phyloP scores from a whole-genome alignment of 495 filamentous ascomycete genomes.

The Chaetomium fimeti region DNA sequence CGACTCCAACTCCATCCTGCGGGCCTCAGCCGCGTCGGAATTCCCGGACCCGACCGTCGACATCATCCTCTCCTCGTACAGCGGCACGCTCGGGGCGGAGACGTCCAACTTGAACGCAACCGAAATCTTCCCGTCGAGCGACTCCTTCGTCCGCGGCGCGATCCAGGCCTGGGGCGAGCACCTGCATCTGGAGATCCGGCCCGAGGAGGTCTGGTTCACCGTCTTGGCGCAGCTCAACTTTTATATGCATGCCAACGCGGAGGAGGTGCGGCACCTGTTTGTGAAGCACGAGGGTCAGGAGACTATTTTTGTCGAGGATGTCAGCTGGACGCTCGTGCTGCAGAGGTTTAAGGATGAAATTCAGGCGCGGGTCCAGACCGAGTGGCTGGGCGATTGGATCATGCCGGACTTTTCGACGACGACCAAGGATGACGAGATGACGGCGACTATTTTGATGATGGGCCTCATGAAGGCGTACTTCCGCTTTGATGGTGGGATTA shows the following conservation, averaged over 20 bases:
- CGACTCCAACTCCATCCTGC: slow-evolving; percentile 13
- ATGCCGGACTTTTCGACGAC: slow-evolving; percentile 43
- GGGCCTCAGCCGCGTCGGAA: neutral
- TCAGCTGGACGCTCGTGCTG: slow-evolving; percentile 23
- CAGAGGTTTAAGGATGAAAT: slow-evolving; percentile 31
- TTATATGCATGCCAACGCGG: slow-evolving; percentile 52
- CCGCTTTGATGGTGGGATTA: slow-evolving; percentile 25
- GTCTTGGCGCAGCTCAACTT: slow-evolving; percentile 56
- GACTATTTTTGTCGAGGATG: slow-evolving; percentile 36
- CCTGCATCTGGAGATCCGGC: slow-evolving; percentile 52
- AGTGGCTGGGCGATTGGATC: slow-evolving; percentile 37
- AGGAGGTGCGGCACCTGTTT: slow-evolving; percentile 44
- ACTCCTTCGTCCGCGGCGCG: slow-evolving; percentile 52
- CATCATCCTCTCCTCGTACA: slow-evolving; percentile 17
- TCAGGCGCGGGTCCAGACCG: slow-evolving; percentile 29
- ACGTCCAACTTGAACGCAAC: slow-evolving; percentile 3
- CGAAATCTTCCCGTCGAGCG: slow-evolving; percentile 29
- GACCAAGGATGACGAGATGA: slow-evolving; percentile 33
- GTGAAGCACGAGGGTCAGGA: slow-evolving; percentile 47
- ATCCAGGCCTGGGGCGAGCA: slow-evolving; percentile 54
- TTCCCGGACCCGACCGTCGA: slow-evolving; percentile 15
- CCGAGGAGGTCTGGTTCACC: slow-evolving; percentile 60
- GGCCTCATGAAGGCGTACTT: slow-evolving; percentile 42
- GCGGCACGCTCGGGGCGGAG: slow-evolving; percentile 15
- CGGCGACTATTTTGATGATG: slow-evolving; percentile 43